Percentiles rank a stretch among this genome's conserved stretches.
Evolutionary conservation across 441 rosid species (phyloP).

Genomic region (Populus tomentosa): DNA sequence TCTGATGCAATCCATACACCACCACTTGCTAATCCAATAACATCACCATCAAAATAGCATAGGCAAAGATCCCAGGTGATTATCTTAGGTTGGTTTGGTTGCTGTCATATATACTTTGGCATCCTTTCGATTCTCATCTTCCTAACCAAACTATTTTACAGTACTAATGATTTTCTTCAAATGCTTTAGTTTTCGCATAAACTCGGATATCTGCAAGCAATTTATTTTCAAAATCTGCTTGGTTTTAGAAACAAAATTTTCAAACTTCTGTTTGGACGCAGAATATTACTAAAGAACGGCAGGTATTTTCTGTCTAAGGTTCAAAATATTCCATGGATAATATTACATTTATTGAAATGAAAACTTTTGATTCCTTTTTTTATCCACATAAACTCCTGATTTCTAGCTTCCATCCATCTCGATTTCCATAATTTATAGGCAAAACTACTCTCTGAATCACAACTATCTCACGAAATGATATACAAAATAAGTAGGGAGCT

Average conservation of each 20-base stretch:
- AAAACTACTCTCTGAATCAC: neutral
- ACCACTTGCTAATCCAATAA: neutral
- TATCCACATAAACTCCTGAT: neutral
- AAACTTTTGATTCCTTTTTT: too few relatives aligned
- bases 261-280: too few relatives aligned
- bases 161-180: neutral
- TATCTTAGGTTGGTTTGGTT: neutral
- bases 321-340: too few relatives aligned
- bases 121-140: neutral
- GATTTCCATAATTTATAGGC: neutral
- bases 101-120: neutral
- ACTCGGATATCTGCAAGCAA: neutral
- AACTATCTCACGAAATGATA: neutral
- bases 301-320: too few relatives aligned
- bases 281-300: too few relatives aligned
- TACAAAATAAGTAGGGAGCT: neutral
- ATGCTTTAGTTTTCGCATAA: neutral
- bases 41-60: neutral
- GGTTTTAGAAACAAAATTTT: too few relatives aligned
- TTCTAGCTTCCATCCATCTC: neutral
- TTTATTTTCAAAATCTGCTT: neutral
- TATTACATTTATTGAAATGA: too few relatives aligned
- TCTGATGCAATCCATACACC: neutral
- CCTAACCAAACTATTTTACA: neutral
- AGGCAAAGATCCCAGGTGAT: neutral